Conservation (phyloP, 306 rosid species). For the Vicia faba region DNA sequence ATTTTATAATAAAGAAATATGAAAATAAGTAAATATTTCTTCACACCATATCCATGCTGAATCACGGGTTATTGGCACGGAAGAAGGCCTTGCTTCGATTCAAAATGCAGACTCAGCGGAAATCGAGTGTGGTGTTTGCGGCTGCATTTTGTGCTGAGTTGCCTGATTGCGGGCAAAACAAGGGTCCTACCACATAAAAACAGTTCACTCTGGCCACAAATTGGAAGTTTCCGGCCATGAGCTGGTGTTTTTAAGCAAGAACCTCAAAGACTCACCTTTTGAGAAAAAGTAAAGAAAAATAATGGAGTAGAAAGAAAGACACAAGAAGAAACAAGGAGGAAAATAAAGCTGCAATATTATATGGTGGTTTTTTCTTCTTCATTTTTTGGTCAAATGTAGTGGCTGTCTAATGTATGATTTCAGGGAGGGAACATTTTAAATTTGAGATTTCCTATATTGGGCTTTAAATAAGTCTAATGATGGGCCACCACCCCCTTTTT, state of each 20-base stretch:
- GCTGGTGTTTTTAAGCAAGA: not conserved
- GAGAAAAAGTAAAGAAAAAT: not conserved
- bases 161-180: not conserved
- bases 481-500: not conserved
- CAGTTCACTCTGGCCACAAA: not conserved
- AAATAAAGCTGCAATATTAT: not conserved
- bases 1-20: not conserved
- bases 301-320: not conserved
- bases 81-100: not conserved
- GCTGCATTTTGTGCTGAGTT: not conserved
- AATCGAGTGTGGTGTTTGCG: not conserved
- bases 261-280: not conserved
- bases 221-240: not conserved
- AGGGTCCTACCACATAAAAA: not conserved
- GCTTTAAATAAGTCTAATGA: not conserved
- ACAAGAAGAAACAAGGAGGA: not conserved
- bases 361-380: not conserved
- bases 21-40: conserved; percentile 5
- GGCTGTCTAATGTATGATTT: not conserved
- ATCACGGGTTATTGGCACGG: not conserved
- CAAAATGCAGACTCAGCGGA: not conserved
- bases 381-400: too few relatives aligned
- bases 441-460: not conserved
- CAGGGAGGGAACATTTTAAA: not conserved
- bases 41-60: not conserved